These are phyloP conservation scores for Botrytis sinoallii DNA, from an alignment of 2,329 filamentous ascomycete genomes.

Conservation along the genomic window DNA sequence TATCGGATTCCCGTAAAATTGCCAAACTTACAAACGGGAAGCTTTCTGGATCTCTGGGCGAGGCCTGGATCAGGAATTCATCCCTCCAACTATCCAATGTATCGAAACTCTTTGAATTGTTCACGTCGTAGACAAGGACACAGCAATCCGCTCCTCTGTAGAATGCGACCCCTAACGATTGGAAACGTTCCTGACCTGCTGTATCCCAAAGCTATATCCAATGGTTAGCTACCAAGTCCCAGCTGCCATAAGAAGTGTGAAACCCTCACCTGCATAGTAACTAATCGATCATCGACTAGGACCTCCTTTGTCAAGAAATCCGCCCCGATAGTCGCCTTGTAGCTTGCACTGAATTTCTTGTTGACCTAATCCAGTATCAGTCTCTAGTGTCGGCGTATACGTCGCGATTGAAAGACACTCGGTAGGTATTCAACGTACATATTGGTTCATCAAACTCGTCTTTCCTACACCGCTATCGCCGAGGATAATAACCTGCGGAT, in stretches of 20 bases:
- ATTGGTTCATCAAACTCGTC: constrained; percentile 99
- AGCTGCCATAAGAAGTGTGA: background rate
- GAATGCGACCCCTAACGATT: constrained; percentile 94
- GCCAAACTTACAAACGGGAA: constrained; percentile 83
- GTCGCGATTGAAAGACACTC: background rate
- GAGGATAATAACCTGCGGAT: constrained; percentile 86
- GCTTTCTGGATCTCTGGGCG: constrained; percentile 91
- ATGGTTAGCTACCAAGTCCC: constrained; percentile 23
- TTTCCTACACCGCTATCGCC: constrained; percentile 99
- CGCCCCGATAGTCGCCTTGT: constrained; percentile 98
- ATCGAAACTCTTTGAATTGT: constrained; percentile 99
- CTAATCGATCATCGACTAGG: constrained; percentile 90
- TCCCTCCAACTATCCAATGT: constrained; percentile 98
- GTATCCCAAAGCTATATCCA: constrained; percentile 89
- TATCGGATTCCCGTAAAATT: constrained; percentile 10
- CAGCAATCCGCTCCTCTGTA: constrained; percentile 98
- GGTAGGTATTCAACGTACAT: constrained; percentile 62
- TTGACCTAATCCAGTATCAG: constrained; percentile 68
- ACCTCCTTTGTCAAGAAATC: constrained; percentile 99
- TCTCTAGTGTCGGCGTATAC: background rate
- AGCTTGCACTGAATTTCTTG: constrained; percentile 99
- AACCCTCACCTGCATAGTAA: constrained; percentile 85
- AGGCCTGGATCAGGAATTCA: constrained; percentile 96
- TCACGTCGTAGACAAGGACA: constrained; percentile 96
- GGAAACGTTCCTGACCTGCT: constrained; percentile 94